A percentile compares a stretch with the other conserved stretches of the same genome.
Conservation (phyloP, 441 rosid species). For the Macaranga tanarius region DNA sequence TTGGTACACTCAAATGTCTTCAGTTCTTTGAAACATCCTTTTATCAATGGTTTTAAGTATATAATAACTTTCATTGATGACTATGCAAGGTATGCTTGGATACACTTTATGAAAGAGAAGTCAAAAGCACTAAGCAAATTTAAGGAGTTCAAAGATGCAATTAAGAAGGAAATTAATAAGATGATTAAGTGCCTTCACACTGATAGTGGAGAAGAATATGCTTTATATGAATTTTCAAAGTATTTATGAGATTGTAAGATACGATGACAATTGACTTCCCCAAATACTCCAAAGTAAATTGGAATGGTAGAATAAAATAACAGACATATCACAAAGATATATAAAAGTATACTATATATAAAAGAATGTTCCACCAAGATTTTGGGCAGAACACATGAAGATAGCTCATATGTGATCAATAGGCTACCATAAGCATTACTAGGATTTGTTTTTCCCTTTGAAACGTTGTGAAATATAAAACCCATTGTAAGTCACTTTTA, state of each 20-base stretch:
- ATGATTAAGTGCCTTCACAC: too few relatives aligned
- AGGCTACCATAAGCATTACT: background rate
- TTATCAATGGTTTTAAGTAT: background rate
- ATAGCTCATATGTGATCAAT: background rate
- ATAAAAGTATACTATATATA: background rate
- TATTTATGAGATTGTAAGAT: too few relatives aligned
- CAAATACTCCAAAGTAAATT: too few relatives aligned
- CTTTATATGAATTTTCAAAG: too few relatives aligned
- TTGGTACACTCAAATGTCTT: background rate
- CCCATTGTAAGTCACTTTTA: background rate
- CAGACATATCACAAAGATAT: too few relatives aligned
- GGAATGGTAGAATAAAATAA: too few relatives aligned
- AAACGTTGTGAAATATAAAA: background rate
- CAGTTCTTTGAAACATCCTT: background rate
- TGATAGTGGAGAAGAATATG: background rate
- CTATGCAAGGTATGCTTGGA: background rate
- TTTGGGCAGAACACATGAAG: too few relatives aligned
- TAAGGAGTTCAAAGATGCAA: too few relatives aligned
- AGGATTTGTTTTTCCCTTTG: background rate
- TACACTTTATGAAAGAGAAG: too few relatives aligned
- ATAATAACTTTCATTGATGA: constrained; percentile 1
- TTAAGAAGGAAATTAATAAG: too few relatives aligned
- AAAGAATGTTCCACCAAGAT: constrained; percentile 11
- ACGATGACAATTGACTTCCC: too few relatives aligned
- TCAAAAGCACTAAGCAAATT: too few relatives aligned